Conservation (phyloP, 2,329 filamentous ascomycete species). For the Pyrenophora tritici-repentis region DNA sequence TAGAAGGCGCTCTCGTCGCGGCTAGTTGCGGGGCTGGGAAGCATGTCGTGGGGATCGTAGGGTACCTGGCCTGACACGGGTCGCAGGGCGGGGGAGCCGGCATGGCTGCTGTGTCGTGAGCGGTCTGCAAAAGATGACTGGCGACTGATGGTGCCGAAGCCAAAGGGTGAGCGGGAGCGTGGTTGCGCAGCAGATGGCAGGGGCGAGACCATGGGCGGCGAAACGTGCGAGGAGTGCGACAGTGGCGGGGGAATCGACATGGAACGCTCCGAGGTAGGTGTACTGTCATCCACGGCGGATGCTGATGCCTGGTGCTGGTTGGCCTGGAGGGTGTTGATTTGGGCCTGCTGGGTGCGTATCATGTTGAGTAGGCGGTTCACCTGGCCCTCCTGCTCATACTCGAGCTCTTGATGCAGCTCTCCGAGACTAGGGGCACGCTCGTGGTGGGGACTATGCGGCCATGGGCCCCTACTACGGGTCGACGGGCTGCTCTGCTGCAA, state of each 20-base stretch:
- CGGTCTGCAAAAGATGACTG: conserved; percentile 50
- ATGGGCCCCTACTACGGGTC: conserved; percentile 30
- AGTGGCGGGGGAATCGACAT: conserved; percentile 48
- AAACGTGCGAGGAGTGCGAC: conserved; percentile 25
- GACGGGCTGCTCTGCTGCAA: conserved; percentile 60
- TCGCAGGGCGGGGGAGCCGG: conserved; percentile 54
- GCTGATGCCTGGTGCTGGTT: conserved; percentile 48
- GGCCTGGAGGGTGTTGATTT: conserved; percentile 64
- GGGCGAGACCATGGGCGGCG: conserved; percentile 43
- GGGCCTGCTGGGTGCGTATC: conserved; percentile 76
- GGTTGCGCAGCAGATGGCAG: conserved; percentile 55
- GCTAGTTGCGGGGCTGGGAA: conserved; percentile 53
- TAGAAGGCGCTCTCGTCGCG: conserved; percentile 80
- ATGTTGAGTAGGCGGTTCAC: conserved; percentile 78
- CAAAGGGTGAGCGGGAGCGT: conserved; percentile 45
- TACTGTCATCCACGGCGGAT: conserved; percentile 58
- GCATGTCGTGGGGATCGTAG: conserved; percentile 63
- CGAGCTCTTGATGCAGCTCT: conserved; percentile 77
- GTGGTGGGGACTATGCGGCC: conserved; percentile 63
- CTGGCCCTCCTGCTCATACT: conserved; percentile 78
- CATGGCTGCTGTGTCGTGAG: conserved; percentile 47
- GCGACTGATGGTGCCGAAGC: conserved; percentile 47
- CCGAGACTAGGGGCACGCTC: conserved; percentile 72
- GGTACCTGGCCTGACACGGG: conserved; percentile 55
- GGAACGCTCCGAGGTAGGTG: conserved; percentile 54